A percentile compares a stretch with the other conserved stretches of the same genome.
phyloP scores from a whole-genome alignment of 1,139 yeast species.

The Geotrichum reessii region DNA sequence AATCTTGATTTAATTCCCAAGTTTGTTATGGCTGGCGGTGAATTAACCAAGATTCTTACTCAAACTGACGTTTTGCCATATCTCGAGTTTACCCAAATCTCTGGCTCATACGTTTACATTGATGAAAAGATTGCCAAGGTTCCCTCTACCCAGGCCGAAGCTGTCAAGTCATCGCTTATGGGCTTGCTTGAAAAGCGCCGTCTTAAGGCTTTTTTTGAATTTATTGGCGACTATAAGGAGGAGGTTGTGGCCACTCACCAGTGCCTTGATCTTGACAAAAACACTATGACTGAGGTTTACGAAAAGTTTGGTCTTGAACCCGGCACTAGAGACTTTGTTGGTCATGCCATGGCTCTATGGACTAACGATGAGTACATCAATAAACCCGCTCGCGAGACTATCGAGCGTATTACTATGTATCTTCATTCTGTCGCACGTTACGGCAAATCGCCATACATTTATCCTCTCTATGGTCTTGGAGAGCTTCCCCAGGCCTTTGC shows the following conservation, averaged over 20 bases:
- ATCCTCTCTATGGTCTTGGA: constrained; percentile 93
- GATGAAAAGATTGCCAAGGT: constrained; percentile 90
- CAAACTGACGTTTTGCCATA: constrained; percentile 95
- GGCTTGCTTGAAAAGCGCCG: constrained; percentile 95
- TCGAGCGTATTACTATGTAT: constrained; percentile 78
- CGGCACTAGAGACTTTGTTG: constrained; percentile 93
- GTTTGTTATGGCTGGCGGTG: constrained; percentile 96
- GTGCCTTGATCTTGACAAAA: constrained; percentile 72
- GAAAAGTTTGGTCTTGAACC: constrained; percentile 83
- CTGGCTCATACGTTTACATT: constrained; percentile 91
- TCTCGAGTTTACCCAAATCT: constrained; percentile 91
- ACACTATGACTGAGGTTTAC: constrained; percentile 89
- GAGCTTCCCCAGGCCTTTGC: constrained; percentile 98
- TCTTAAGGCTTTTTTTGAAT: constrained; percentile 86
- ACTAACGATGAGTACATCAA: constrained; percentile 83
- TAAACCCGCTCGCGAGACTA: constrained; percentile 88
- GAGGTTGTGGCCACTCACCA: constrained; percentile 76
- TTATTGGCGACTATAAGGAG: constrained; percentile 75
- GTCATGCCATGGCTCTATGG: constrained; percentile 98
- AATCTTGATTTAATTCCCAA: constrained; percentile 95
- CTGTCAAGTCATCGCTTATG: constrained; percentile 85
- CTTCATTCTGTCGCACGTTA: constrained; percentile 88
- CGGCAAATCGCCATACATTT: constrained; percentile 93
- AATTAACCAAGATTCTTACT: constrained; percentile 86
- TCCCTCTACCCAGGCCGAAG: constrained; percentile 87